phyloP scores from a whole-genome alignment of 495 filamentous ascomycete genomes.

The Parathielavia hyrcaniae region DNA sequence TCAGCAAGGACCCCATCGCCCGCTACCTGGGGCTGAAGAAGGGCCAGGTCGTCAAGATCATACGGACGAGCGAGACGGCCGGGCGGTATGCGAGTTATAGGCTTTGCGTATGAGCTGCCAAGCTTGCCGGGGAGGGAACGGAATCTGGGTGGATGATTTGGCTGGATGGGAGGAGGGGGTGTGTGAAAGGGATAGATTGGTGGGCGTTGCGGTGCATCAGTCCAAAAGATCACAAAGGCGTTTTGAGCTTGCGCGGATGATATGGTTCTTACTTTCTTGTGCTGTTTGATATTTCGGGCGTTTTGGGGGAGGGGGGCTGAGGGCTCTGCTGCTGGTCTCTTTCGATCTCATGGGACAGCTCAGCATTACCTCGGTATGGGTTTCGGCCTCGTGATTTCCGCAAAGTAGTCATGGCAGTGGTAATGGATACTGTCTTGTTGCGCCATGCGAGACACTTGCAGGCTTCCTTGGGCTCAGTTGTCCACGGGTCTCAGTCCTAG shows the following conservation, averaged over 20 bases:
- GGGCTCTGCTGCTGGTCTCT: neutral
- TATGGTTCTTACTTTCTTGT: neutral
- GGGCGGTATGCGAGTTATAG: conserved; percentile 72
- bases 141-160: neutral
- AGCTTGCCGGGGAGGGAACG: too few relatives aligned
- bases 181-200: neutral
- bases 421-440: too few relatives aligned
- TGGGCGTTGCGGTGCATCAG: neutral
- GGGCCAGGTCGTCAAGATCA: conserved; percentile 98
- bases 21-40: conserved; percentile 85
- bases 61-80: conserved; percentile 72
- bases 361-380: too few relatives aligned
- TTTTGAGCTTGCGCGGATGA: neutral
- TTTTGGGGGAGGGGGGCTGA: neutral
- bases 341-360: too few relatives aligned
- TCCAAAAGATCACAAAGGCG: neutral
- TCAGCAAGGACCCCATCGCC: conserved; percentile 84
- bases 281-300: neutral
- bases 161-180: neutral
- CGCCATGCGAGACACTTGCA: too few relatives aligned
- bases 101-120: conserved; percentile 44
- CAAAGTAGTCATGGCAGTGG: too few relatives aligned
- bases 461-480: too few relatives aligned
- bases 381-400: too few relatives aligned
- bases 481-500: too few relatives aligned